A percentile compares a stretch with the other conserved stretches of the same genome.
Conservation (phyloP, 1,284 basidiomycete species). For the Sutorius eximius region DNA sequence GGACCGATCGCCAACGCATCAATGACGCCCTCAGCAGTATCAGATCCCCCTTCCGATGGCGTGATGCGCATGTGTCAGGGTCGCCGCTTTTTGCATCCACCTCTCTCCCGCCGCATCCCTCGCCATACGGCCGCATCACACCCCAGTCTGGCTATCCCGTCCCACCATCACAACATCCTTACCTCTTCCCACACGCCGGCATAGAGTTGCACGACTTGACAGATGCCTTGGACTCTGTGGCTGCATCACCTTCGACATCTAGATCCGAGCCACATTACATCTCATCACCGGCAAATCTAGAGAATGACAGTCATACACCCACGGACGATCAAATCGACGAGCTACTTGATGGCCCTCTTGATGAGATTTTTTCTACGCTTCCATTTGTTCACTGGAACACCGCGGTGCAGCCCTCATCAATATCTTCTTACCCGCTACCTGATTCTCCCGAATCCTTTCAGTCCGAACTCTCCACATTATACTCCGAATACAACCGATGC, state of each 20-base stretch:
- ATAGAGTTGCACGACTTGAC: slow-evolving; percentile 16
- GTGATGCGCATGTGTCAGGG: slow-evolving; percentile 23
- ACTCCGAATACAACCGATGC: slow-evolving; percentile 50
- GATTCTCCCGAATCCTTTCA: slow-evolving; percentile 27
- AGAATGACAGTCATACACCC: slow-evolving; percentile 2
- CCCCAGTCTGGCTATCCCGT: slow-evolving; percentile 1
- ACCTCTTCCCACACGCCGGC: slow-evolving; percentile 14
- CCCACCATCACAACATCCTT: slow-evolving; percentile 8
- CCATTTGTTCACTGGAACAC: slow-evolving; percentile 28
- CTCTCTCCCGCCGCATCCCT: not conserved
- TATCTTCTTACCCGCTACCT: slow-evolving; percentile 14
- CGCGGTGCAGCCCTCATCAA: slow-evolving; percentile 21
- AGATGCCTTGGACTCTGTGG: slow-evolving; percentile 9
- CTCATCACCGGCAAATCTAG: slow-evolving; percentile 11
- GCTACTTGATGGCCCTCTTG: slow-evolving; percentile 11
- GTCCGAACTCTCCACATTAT: slow-evolving; percentile 44
- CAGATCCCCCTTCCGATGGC: slow-evolving; percentile 8
- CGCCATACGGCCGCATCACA: slow-evolving; percentile 7
- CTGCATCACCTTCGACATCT: slow-evolving; percentile 5
- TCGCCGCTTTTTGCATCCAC: slow-evolving; percentile 8
- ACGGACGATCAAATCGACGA: slow-evolving; percentile 7
- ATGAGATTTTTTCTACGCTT: slow-evolving; percentile 19
- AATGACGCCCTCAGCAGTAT: slow-evolving; percentile 25
- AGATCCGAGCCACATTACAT: slow-evolving; percentile 22
- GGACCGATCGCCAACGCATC: slow-evolving; percentile 35